Conservation (phyloP, 2,329 filamentous ascomycete species). For the Nigrograna mackinnonii region DNA sequence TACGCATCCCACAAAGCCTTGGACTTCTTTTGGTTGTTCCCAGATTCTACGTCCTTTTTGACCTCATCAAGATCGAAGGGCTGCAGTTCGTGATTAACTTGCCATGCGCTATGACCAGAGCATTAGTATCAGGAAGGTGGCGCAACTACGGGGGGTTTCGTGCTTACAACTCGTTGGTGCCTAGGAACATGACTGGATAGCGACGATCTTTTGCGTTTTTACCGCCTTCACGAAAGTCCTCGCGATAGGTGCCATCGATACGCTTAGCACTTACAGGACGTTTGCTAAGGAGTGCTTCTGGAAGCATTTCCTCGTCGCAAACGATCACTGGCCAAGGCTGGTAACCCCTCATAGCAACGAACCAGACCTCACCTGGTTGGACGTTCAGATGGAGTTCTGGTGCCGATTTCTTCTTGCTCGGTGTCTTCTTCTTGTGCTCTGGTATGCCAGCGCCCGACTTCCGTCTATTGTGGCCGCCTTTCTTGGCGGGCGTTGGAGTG, state of each 20-base stretch:
- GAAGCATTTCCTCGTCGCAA: slow-evolving; percentile 93
- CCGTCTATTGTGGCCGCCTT: slow-evolving; percentile 53
- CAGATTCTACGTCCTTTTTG: slow-evolving; percentile 68
- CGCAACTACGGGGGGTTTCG: background rate
- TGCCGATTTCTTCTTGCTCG: slow-evolving; percentile 78
- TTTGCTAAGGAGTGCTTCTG: slow-evolving; percentile 71
- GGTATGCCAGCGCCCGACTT: slow-evolving; percentile 71
- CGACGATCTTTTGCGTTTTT: slow-evolving; percentile 84
- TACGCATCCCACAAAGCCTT: slow-evolving; percentile 82
- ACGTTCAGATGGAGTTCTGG: slow-evolving; percentile 71
- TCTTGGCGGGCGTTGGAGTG: slow-evolving; percentile 48
- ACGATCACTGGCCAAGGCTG: slow-evolving; percentile 94
- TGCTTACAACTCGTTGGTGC: slow-evolving; percentile 96
- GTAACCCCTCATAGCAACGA: slow-evolving; percentile 92
- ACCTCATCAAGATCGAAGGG: slow-evolving; percentile 77
- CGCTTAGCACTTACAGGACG: slow-evolving; percentile 84
- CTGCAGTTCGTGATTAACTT: slow-evolving; percentile 79
- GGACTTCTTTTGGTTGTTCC: slow-evolving; percentile 82
- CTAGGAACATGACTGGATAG: slow-evolving; percentile 93
- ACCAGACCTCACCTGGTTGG: slow-evolving; percentile 87
- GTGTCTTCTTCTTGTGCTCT: slow-evolving; percentile 73
- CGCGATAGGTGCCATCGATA: slow-evolving; percentile 82
- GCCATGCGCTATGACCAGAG: slow-evolving; percentile 74
- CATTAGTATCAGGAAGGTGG: background rate
- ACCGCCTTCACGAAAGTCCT: slow-evolving; percentile 84